phyloP scores from a whole-genome alignment of 2,329 filamentous ascomycete species.

The Mollisiaceae sp. region DNA sequence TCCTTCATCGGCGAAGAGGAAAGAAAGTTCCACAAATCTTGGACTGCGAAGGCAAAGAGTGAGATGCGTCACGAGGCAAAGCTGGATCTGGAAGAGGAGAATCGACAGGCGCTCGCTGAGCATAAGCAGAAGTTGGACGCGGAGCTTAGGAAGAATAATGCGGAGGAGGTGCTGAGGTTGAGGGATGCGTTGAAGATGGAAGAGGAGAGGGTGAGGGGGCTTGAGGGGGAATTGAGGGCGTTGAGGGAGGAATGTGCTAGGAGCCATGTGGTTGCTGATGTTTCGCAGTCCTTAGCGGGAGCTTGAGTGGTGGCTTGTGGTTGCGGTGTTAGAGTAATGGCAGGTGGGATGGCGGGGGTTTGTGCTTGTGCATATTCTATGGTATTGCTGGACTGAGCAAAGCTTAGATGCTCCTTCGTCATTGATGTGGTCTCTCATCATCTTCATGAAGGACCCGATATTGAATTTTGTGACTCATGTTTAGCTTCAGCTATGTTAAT shows the following conservation, averaged over 20 bases:
- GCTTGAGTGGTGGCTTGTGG: background rate
- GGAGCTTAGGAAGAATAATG: background rate
- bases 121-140: background rate
- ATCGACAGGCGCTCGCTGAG: background rate
- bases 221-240: background rate
- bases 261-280: background rate
- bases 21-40: background rate
- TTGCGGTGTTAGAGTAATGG: background rate
- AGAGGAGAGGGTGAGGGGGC: background rate
- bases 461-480: too few species aligned
- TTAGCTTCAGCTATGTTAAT: too few species aligned
- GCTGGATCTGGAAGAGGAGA: background rate
- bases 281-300: background rate
- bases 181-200: background rate
- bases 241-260: background rate
- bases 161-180: background rate
- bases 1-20: background rate
- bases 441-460: too few species aligned
- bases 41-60: background rate
- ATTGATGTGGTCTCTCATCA: too few species aligned
- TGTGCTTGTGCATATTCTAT: background rate
- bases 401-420: too few species aligned
- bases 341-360: background rate
- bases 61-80: background rate
- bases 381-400: too few species aligned